A percentile compares a stretch with the other conserved stretches of the same genome.
Evolutionary conservation across 2,329 filamentous ascomycete genomes (phyloP).

Genomic region (Lanzia echinophila): DNA sequence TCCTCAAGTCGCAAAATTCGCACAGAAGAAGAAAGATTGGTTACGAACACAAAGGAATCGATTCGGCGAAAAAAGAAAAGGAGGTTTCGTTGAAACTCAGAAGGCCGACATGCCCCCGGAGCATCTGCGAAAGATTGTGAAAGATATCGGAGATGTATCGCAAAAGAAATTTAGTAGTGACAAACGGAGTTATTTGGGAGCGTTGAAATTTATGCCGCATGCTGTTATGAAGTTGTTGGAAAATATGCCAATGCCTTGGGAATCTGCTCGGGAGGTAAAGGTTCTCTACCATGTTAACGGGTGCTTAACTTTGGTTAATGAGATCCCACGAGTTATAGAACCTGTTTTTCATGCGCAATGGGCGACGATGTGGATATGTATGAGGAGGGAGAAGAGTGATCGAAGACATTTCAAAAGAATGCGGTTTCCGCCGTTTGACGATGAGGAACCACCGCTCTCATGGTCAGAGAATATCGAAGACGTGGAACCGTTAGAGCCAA

Average conservation of each 20-base stretch:
- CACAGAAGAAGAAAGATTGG: conserved; percentile 99
- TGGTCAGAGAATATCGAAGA: conserved; percentile 99
- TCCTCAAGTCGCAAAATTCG: conserved; percentile 85
- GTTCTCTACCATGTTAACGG: conserved; percentile 98
- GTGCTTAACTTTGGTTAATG: conserved; percentile 93
- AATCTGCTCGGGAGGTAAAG: conserved; percentile 91
- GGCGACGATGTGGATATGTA: conserved; percentile 99
- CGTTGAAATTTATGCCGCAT: conserved; percentile 98
- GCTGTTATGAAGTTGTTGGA: conserved; percentile 94
- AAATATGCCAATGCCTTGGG: conserved; percentile 99
- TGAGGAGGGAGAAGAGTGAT: conserved; percentile 97
- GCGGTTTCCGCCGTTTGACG: conserved; percentile 97
- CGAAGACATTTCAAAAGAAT: conserved; percentile 95
- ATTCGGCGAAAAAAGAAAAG: conserved; percentile 95
- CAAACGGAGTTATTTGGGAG: conserved; percentile 95
- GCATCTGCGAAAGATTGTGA: conserved; percentile 96
- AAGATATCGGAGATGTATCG: conserved; percentile 96
- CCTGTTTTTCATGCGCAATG: conserved; percentile 97
- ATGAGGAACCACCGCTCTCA: conserved; percentile 93
- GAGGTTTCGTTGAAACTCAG: conserved; percentile 93
- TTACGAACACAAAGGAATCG: conserved; percentile 82
- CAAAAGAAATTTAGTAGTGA: conserved; percentile 99
- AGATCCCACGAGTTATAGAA: conserved; percentile 92
- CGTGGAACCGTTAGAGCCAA: conserved; percentile 92
- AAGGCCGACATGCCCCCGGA: conserved; percentile 99